Percentiles rank a stretch among this genome's conserved stretches.
phyloP scores from a whole-genome alignment of 2,329 filamentous ascomycete genomes.

The Fusarium sacchari region DNA sequence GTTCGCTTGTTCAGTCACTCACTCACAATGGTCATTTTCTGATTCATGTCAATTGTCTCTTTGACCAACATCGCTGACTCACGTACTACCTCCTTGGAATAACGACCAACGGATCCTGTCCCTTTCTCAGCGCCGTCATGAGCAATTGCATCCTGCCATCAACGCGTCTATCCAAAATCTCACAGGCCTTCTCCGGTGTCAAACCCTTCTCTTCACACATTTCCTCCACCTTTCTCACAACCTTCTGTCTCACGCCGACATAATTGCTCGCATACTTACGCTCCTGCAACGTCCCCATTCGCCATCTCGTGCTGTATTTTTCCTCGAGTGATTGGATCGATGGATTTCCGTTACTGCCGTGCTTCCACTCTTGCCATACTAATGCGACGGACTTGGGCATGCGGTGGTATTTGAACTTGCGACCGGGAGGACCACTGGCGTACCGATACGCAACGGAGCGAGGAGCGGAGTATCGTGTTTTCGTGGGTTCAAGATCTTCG shows the following conservation, averaged over 20 bases:
- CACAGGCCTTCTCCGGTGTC: slow-evolving; percentile 9
- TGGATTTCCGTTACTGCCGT: slow-evolving; percentile 33
- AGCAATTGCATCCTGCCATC: slow-evolving; percentile 41
- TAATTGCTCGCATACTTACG: slow-evolving; percentile 44
- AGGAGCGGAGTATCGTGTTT: slow-evolving; percentile 32
- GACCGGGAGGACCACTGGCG: slow-evolving; percentile 23
- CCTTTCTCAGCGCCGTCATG: slow-evolving; percentile 30
- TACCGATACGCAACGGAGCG: slow-evolving; percentile 28
- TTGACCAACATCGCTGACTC: neutral
- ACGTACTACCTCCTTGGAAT: slow-evolving; percentile 8
- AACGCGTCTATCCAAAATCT: slow-evolving; percentile 31
- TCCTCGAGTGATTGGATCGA: slow-evolving; percentile 37
- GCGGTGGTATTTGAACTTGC: slow-evolving; percentile 35
- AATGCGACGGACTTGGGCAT: slow-evolving; percentile 38
- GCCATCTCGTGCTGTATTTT: slow-evolving; percentile 35
- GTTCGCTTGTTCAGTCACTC: neutral
- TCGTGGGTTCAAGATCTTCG: neutral
- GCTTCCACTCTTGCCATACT: slow-evolving; percentile 42
- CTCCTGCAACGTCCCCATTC: slow-evolving; percentile 25
- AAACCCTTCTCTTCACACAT: slow-evolving; percentile 15
- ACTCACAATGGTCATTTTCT: neutral
- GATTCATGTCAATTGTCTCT: neutral
- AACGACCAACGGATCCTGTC: slow-evolving; percentile 35
- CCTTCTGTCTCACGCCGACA: slow-evolving; percentile 35
- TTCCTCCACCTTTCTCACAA: slow-evolving; percentile 33